These are phyloP conservation scores for Cercospora nicotianae DNA, from an alignment of 2,329 filamentous ascomycete species.

Conservation along the genomic window DNA sequence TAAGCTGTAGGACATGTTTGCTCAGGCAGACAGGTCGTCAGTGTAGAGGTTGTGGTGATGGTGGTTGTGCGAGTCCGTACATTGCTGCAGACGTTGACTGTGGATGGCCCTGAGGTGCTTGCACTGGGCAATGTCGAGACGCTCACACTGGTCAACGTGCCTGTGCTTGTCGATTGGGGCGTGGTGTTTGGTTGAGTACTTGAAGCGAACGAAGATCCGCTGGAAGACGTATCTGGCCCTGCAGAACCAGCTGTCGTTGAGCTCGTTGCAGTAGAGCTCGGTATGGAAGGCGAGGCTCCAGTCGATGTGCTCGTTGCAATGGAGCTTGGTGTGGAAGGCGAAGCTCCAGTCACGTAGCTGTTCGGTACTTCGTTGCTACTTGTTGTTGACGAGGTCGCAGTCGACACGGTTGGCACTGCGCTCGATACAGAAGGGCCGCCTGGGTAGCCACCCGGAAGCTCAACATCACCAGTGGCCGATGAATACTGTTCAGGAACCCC, in stretches of 20 bases:
- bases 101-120: not conserved
- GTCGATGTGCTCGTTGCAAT: not conserved
- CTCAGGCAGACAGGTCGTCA: slow-evolving; percentile 2
- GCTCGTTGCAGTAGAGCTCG: not conserved
- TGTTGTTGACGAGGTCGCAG: not conserved
- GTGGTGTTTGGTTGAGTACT: not conserved
- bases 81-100: not conserved
- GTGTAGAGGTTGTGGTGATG: not conserved
- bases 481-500: not conserved
- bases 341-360: not conserved
- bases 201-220: not conserved
- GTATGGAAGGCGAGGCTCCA: not conserved
- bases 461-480: not conserved
- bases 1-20: not conserved
- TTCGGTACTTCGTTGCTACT: not conserved
- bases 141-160: not conserved
- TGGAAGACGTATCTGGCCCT: not conserved
- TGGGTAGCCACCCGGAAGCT: not conserved
- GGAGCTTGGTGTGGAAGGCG: not conserved
- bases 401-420: not conserved
- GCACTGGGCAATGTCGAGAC: not conserved
- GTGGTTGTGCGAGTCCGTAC: not conserved
- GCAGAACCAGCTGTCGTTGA: not conserved
- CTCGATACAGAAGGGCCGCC: not conserved
- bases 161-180: not conserved